Conservation (phyloP, 139 green algal species). For the Micractinium sp. region DNA sequence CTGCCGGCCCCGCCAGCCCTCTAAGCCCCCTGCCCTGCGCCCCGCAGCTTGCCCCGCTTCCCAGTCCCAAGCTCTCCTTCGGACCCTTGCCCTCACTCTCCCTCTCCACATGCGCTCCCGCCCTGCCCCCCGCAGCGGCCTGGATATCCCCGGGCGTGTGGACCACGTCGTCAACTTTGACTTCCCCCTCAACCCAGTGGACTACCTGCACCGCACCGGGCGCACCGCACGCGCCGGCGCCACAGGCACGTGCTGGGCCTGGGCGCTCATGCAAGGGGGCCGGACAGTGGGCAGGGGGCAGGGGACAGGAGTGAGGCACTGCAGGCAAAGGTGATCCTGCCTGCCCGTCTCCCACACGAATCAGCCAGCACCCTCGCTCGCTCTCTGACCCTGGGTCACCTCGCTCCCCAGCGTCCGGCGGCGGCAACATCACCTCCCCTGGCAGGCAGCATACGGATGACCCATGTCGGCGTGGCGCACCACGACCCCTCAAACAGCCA, state of each 20-base stretch:
- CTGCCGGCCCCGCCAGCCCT: no score
- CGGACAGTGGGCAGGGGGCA: not conserved
- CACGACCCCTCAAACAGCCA: no score
- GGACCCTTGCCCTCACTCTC: no score
- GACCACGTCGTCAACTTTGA: slow-evolving; percentile 99
- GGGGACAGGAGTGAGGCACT: no score
- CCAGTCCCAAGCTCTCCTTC: not conserved
- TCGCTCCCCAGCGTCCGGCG: no score
- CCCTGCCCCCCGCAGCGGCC: slow-evolving; percentile 57
- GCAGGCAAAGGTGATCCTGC: no score
- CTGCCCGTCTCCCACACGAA: no score
- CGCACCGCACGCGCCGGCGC: slow-evolving; percentile 87
- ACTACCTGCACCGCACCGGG: slow-evolving; percentile 94
- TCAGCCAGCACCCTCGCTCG: no score
- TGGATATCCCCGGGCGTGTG: slow-evolving; percentile 92
- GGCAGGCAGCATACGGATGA: not conserved
- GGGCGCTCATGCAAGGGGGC: not conserved
- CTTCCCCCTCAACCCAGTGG: slow-evolving; percentile 88
- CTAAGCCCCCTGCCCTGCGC: no score
- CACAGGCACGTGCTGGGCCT: slow-evolving; percentile 38
- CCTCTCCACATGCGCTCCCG: not conserved
- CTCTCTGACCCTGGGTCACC: no score
- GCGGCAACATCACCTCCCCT: no score
- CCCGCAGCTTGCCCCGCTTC: not conserved
- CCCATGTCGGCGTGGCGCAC: no score